phyloP scores from a whole-genome alignment of 148 eudicot genomes.

The Polygonum maritimum region DNA sequence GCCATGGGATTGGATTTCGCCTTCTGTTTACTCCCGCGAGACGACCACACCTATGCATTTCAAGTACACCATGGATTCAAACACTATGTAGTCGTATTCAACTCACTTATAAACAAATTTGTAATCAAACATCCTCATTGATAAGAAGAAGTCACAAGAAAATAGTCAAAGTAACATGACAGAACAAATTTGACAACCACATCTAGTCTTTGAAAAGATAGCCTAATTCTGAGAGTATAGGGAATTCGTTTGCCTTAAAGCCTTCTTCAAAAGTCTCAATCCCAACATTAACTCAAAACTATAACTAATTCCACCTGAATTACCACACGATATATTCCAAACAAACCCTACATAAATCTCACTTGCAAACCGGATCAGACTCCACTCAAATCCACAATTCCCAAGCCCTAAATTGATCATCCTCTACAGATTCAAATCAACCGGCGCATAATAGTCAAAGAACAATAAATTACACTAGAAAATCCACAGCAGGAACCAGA shows the following conservation, averaged over 20 bases:
- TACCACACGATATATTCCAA: background rate
- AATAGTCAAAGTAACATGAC: background rate
- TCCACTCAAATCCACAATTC: background rate
- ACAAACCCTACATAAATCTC: conserved; percentile 2
- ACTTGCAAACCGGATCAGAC: background rate
- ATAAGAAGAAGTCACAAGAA: background rate
- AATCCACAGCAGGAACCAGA: background rate
- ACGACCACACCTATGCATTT: conserved; percentile 10
- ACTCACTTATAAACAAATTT: background rate
- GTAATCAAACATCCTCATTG: background rate
- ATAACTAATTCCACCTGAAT: background rate
- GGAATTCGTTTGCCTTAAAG: background rate
- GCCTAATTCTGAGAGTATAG: background rate
- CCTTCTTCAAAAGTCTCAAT: background rate
- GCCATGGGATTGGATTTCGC: conserved; percentile 40
- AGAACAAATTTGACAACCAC: background rate
- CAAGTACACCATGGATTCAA: background rate
- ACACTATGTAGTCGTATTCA: background rate
- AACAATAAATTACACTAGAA: background rate
- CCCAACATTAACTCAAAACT: background rate
- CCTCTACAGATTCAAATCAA: background rate
- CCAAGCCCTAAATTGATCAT: background rate
- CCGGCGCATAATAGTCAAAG: background rate
- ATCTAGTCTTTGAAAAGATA: background rate
- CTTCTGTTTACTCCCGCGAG: conserved; percentile 13